A percentile compares a stretch with the other conserved stretches of the same genome.
phyloP scores from a whole-genome alignment of 306 rosid species.

The Arachis stenosperma region DNA sequence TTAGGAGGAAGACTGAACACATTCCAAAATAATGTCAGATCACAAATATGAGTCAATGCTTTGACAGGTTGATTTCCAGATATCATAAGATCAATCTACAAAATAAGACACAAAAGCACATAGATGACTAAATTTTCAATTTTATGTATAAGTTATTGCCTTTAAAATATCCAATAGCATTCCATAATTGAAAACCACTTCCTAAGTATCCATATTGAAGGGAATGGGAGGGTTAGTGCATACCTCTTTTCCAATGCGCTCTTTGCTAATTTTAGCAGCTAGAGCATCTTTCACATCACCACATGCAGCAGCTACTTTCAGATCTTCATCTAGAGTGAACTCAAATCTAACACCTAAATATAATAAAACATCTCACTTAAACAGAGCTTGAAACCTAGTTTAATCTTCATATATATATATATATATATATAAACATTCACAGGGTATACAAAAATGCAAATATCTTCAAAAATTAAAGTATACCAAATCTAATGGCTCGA shows the following conservation, averaged over 20 bases:
- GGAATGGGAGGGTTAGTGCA: conserved; percentile 30
- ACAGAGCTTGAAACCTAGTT: conserved; percentile 26
- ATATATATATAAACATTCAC: background rate
- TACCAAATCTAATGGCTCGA: conserved; percentile 95
- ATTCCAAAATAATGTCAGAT: conserved; percentile 70
- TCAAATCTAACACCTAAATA: conserved; percentile 84
- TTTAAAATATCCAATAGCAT: conserved; percentile 23
- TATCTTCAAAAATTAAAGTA: conserved; percentile 5
- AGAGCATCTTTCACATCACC: conserved; percentile 86
- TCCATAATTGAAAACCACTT: conserved; percentile 11
- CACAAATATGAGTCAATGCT: conserved; percentile 73
- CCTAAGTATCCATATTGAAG: conserved; percentile 30
- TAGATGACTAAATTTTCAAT: conserved; percentile 10
- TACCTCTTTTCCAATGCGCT: conserved; percentile 91
- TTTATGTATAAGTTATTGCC: background rate
- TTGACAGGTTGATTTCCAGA: conserved; percentile 83
- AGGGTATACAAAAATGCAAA: background rate
- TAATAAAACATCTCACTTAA: conserved; percentile 28
- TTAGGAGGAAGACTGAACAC: conserved; percentile 75
- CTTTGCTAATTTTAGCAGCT: conserved; percentile 85
- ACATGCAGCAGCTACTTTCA: conserved; percentile 84
- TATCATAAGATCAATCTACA: conserved; percentile 83
- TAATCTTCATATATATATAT: background rate
- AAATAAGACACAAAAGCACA: conserved; percentile 13
- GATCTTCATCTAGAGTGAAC: conserved; percentile 73